phyloP scores from a whole-genome alignment of 1,284 basidiomycete genomes.

The Apiotrichum gamsii region DNA sequence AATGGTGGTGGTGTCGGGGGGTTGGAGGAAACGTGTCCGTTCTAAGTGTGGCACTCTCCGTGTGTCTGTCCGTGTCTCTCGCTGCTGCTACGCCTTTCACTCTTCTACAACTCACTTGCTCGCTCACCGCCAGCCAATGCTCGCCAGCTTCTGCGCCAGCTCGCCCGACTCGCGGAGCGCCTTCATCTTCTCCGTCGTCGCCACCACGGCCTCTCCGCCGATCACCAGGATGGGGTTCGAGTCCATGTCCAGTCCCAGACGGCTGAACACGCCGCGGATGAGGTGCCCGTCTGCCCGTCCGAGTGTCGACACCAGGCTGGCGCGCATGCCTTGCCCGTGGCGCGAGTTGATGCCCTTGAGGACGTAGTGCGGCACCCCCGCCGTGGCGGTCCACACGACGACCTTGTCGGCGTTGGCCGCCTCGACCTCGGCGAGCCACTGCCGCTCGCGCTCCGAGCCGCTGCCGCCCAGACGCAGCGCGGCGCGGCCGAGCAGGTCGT shows the following conservation, averaged over 20 bases:
- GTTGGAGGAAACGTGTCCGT: no score
- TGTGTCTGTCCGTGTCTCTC: no score
- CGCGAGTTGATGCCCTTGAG: slow-evolving; percentile 25
- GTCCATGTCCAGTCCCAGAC: slow-evolving; percentile 23
- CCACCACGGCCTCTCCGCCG: slow-evolving; percentile 26
- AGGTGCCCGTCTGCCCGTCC: slow-evolving; percentile 22
- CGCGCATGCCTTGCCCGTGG: slow-evolving; percentile 24
- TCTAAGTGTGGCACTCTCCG: no score
- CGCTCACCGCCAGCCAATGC: slow-evolving; percentile 8
- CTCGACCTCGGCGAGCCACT: slow-evolving; percentile 32
- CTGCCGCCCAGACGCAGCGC: slow-evolving; percentile 20
- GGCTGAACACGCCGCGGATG: slow-evolving; percentile 21
- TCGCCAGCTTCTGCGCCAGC: slow-evolving; percentile 15
- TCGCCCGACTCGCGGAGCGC: slow-evolving; percentile 22
- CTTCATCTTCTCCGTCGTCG: slow-evolving; percentile 19
- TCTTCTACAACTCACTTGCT: no score
- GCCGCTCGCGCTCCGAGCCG: slow-evolving; percentile 17
- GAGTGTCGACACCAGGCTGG: slow-evolving; percentile 24
- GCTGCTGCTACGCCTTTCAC: no score
- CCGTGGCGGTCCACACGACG: slow-evolving; percentile 34
- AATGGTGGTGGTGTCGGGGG: no score
- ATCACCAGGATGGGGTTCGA: slow-evolving; percentile 31
- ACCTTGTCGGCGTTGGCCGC: slow-evolving; percentile 27
- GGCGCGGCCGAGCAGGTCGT: slow-evolving; percentile 29
- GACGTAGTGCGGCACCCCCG: slow-evolving; percentile 22